Percentiles rank a stretch among this genome's conserved stretches.
phyloP scores from a whole-genome alignment of 2,329 filamentous ascomycete species.

The Alternaria metachromatica region DNA sequence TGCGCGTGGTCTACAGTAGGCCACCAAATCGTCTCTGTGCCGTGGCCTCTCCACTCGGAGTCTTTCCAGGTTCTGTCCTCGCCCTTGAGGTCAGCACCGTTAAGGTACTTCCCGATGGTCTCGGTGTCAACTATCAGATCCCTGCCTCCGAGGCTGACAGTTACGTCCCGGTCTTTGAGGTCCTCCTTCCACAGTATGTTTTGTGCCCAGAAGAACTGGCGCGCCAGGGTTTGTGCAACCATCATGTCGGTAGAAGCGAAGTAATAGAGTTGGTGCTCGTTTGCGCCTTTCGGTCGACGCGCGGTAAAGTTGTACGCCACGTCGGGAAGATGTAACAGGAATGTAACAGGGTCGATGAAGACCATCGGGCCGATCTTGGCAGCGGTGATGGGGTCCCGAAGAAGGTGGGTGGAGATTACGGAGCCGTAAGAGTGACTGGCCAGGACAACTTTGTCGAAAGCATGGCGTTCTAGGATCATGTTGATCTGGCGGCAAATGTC shows the following conservation, averaged over 20 bases:
- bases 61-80: conserved; percentile 43
- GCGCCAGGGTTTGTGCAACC: conserved; percentile 67
- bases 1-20: conserved; percentile 69
- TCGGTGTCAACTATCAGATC: conserved; percentile 71
- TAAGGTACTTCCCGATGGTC: conserved; percentile 65
- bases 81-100: conserved; percentile 41
- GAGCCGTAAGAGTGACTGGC: conserved; percentile 69
- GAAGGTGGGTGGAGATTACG: conserved; percentile 67
- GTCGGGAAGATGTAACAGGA: conserved; percentile 72
- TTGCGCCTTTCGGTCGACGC: conserved; percentile 55
- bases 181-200: conserved; percentile 75
- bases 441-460: conserved; percentile 65
- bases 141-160: conserved; percentile 64
- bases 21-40: conserved; percentile 67
- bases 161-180: conserved; percentile 57
- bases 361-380: conserved; percentile 57
- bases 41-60: conserved; percentile 47
- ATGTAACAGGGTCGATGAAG: conserved; percentile 69
- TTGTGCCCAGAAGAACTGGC: conserved; percentile 75
- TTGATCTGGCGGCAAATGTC: conserved; percentile 65
- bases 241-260: conserved; percentile 73
- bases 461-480: conserved; percentile 64
- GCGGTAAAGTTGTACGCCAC: conserved; percentile 72
- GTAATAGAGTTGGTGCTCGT: conserved; percentile 74
- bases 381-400: conserved; percentile 57